Evolutionary conservation across 108 stramenopile species (phyloP).

Genomic region (Aurantiochytrium sp.): DNA sequence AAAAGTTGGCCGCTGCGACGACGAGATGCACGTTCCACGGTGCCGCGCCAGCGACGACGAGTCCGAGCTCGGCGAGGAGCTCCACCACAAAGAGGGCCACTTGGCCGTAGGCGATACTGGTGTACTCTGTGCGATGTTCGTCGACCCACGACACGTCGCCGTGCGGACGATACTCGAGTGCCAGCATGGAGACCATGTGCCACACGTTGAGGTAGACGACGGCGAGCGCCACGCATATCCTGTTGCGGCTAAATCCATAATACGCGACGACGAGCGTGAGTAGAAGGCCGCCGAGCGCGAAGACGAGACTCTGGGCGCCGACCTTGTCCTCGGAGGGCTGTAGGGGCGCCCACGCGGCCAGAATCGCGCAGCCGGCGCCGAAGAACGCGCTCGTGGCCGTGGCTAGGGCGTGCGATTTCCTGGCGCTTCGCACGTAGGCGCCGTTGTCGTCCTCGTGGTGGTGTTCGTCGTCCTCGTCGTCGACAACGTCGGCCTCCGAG

Average conservation of each 20-base stretch:
- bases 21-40: background rate
- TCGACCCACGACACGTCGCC: background rate
- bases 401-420: background rate
- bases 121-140: background rate
- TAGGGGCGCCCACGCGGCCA: background rate
- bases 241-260: background rate
- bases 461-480: no score
- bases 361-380: background rate
- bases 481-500: no score
- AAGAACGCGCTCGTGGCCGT: background rate
- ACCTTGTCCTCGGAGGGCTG: background rate
- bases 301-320: background rate
- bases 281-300: background rate
- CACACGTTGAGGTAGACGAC: background rate
- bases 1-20: background rate
- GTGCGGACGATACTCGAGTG: background rate
- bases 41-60: no score
- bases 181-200: background rate
- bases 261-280: background rate
- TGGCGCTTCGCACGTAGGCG: background rate
- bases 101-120: background rate
- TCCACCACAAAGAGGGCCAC: background rate
- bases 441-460: no score
- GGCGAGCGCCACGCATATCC: background rate
- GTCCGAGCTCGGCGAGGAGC: no score